A percentile compares a stretch with the other conserved stretches of the same genome.
These are phyloP conservation scores for Trichodelitschia bisporula DNA, from an alignment of 495 filamentous ascomycete genomes.

Conservation along the genomic window DNA sequence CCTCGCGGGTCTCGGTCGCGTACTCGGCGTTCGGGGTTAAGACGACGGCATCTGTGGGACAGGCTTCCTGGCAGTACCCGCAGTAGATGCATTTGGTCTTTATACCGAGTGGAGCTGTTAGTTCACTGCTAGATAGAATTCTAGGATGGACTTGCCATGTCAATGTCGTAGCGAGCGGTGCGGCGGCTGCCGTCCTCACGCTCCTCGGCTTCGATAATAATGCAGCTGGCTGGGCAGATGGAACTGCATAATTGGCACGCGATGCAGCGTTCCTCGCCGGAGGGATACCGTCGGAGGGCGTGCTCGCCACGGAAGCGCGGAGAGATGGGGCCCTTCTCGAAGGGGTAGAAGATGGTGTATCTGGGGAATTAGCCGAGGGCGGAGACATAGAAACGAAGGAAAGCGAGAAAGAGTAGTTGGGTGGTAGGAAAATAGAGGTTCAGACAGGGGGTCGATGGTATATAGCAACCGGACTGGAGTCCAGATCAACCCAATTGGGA, in stretches of 20 bases:
- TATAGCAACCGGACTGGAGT: no score
- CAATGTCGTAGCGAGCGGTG: slow-evolving; percentile 94
- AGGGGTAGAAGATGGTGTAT: slow-evolving; percentile 96
- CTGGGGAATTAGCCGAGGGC: no score
- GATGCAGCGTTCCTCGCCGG: slow-evolving; percentile 95
- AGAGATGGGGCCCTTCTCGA: slow-evolving; percentile 96
- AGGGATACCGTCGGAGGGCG: slow-evolving; percentile 81
- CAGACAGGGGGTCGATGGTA: no score
- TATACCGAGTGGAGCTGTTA: no score
- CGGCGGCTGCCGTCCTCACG: slow-evolving; percentile 82
- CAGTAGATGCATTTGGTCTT: slow-evolving; percentile 99
- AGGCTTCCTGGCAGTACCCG: slow-evolving; percentile 96
- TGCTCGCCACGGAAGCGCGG: slow-evolving; percentile 95
- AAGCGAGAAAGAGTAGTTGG: no score
- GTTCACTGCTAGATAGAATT: no score
- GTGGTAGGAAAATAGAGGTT: no score
- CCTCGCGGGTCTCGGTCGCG: slow-evolving; percentile 89
- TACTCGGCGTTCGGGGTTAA: slow-evolving; percentile 84
- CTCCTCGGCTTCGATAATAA: slow-evolving; percentile 97
- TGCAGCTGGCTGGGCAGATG: slow-evolving; percentile 87
- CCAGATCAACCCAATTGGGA: no score
- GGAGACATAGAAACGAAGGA: slow-evolving; percentile 1
- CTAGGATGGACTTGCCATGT: no score
- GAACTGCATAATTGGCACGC: slow-evolving; percentile 99
- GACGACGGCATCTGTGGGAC: slow-evolving; percentile 94